Conservation (phyloP, 441 rosid genomes). For the Corymbia calophylla region DNA sequence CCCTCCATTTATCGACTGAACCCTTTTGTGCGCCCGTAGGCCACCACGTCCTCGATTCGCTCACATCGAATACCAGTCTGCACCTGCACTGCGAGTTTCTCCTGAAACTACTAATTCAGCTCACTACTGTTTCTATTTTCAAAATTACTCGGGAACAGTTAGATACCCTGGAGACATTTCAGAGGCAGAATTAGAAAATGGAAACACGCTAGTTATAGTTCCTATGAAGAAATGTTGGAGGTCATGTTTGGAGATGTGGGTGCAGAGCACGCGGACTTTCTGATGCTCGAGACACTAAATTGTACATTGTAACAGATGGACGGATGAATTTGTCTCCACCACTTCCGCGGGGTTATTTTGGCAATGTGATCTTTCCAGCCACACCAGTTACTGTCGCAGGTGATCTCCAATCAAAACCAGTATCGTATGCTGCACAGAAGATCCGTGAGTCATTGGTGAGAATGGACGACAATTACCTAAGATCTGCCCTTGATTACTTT, state of each 20-base stretch:
- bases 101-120: slow-evolving; percentile 4
- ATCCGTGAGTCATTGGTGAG: not conserved
- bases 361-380: slow-evolving; percentile 22
- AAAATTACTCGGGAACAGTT: slow-evolving; percentile 60
- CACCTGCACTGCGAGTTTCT: slow-evolving; percentile 55
- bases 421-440: slow-evolving; percentile 6
- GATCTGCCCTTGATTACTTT: slow-evolving; percentile 26
- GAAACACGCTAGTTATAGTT: not conserved
- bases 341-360: slow-evolving; percentile 16
- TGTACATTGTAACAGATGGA: not conserved
- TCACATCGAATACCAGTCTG: slow-evolving; percentile 78
- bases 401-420: slow-evolving; percentile 10
- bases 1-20: slow-evolving; percentile 83
- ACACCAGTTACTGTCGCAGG: slow-evolving; percentile 4
- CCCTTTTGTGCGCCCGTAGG: slow-evolving; percentile 62
- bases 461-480: slow-evolving; percentile 20
- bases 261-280: slow-evolving; percentile 24
- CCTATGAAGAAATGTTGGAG: slow-evolving; percentile 2
- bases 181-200: not conserved
- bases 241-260: slow-evolving; percentile 42
- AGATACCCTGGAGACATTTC: not conserved
- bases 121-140: slow-evolving; percentile 60
- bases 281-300: slow-evolving; percentile 1
- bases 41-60: slow-evolving; percentile 5
- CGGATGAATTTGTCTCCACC: not conserved